Percentiles rank a stretch among this genome's conserved stretches.
phyloP scores from a whole-genome alignment of 2,329 filamentous ascomycete genomes.

The Sporothrix dimorphospora region DNA sequence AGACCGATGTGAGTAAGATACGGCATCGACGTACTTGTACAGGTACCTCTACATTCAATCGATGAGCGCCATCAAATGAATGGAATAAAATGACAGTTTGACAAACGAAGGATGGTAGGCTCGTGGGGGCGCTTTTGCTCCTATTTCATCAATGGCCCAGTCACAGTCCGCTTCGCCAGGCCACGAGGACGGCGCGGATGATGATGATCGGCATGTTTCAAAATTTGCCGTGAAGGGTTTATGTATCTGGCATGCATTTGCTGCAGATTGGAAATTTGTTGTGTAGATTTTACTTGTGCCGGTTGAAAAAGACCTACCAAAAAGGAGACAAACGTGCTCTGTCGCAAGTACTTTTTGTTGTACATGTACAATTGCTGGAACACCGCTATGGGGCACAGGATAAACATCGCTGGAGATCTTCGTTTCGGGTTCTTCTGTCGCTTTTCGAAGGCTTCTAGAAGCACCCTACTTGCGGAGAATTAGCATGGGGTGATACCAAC shows the following conservation, averaged over 20 bases:
- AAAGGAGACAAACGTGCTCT: too few relatives aligned
- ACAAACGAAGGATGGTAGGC: not conserved
- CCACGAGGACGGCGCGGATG: conserved; percentile 10
- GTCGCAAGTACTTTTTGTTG: not conserved
- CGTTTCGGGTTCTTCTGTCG: conserved; percentile 14
- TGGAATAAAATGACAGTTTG: too few relatives aligned
- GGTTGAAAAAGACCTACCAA: not conserved
- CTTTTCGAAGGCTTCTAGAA: conserved; percentile 5
- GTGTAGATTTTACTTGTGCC: not conserved
- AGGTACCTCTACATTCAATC: not conserved
- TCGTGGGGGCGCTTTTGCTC: not conserved
- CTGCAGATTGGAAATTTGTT: not conserved
- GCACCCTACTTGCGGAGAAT: not conserved
- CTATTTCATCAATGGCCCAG: not conserved
- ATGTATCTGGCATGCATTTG: not conserved
- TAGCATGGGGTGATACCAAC: not conserved
- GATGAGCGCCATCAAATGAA: not conserved
- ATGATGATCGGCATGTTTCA: conserved; percentile 19
- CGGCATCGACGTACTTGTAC: not conserved
- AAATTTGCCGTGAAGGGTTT: conserved; percentile 19
- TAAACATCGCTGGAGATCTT: not conserved
- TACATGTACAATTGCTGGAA: not conserved
- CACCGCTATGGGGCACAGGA: not conserved
- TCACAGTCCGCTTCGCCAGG: not conserved
- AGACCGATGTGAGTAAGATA: not conserved